These are phyloP conservation scores for Mucor lusitanicus DNA, from an alignment of 371 early-diverging fungal genomes.

Conservation along the genomic window DNA sequence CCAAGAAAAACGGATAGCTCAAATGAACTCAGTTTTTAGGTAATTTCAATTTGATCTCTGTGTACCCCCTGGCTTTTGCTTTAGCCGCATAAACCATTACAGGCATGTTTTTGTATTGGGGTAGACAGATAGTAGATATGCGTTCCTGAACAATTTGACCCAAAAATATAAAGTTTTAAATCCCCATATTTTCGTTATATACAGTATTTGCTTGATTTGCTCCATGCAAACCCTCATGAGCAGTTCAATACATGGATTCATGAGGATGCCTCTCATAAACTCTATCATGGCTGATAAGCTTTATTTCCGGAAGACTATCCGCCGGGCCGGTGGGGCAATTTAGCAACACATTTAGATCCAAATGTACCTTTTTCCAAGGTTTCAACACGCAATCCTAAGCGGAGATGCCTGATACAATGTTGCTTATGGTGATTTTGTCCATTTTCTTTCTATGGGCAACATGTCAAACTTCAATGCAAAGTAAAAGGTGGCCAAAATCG, in stretches of 20 bases:
- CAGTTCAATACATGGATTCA: not conserved
- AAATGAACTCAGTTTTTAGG: not conserved
- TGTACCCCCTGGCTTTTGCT: not conserved
- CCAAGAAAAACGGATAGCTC: conserved; percentile 11
- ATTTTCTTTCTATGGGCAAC: not conserved
- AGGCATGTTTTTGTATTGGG: conserved; percentile 6
- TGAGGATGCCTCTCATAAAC: not conserved
- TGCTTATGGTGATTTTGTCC: not conserved
- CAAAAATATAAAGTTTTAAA: conserved; percentile 1
- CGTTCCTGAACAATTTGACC: not conserved
- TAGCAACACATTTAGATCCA: not conserved
- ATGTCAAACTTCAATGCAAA: not conserved
- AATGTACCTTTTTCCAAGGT: not conserved
- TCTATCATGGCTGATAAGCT: not conserved
- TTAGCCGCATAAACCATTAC: conserved; percentile 2
- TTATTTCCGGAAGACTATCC: not conserved
- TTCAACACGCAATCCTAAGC: not conserved
- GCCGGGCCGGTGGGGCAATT: not conserved
- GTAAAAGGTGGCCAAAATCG: not conserved
- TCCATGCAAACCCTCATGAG: not conserved
- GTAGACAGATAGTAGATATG: not conserved
- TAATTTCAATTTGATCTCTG: not conserved
- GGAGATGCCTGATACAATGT: not conserved
- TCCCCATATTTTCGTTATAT: conserved; percentile 1
- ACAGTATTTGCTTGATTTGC: not conserved